These are phyloP conservation scores for Citrus reticulata DNA, from an alignment of 345 rosid genomes.

Conservation along the genomic window DNA sequence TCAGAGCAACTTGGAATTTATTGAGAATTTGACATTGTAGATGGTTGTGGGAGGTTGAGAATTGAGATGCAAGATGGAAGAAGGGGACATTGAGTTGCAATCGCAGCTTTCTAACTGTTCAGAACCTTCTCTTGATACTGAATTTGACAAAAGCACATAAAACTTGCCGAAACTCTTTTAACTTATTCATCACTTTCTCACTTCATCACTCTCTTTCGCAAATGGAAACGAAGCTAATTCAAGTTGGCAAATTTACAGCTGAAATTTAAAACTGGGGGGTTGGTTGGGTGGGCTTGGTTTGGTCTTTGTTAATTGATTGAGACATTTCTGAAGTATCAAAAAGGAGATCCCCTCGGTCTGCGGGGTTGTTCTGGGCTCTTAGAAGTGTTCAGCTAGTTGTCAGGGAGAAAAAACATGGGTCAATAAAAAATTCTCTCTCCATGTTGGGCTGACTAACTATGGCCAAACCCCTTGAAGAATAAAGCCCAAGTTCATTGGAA, in stretches of 20 bases:
- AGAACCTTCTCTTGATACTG: conserved; percentile 9
- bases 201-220: too few species aligned
- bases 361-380: too few species aligned
- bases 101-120: conserved; percentile 10
- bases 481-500: too few species aligned
- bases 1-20: neutral
- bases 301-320: too few species aligned
- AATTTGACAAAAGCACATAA: conserved; percentile 7
- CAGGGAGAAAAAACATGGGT: neutral
- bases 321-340: too few species aligned
- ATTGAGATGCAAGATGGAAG: neutral
- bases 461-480: neutral
- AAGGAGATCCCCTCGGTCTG: too few species aligned
- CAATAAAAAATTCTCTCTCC: neutral
- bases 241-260: neutral
- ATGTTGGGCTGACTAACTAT: neutral
- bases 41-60: too few species aligned
- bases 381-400: neutral
- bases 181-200: too few species aligned
- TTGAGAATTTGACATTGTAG: neutral
- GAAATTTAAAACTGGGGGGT: neutral
- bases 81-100: conserved; percentile 3
- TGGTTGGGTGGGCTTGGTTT: neutral
- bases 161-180: neutral
- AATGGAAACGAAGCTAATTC: neutral